Evolutionary conservation across 106 monocot species (phyloP).

Genomic region (Chionographis japonica): DNA sequence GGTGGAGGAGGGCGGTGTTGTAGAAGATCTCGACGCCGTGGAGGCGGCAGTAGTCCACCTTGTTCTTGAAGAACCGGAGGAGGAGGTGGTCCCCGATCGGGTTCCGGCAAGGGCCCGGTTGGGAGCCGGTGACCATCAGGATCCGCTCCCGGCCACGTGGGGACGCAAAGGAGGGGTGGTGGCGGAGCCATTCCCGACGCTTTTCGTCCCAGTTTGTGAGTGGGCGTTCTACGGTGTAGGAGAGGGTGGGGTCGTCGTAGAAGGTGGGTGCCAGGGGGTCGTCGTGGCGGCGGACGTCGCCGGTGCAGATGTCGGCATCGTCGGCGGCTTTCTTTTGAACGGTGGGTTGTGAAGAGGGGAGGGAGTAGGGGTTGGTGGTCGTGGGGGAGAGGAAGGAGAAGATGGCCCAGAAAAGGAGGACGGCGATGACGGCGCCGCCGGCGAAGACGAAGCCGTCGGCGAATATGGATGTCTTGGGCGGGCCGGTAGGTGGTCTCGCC

Average conservation of each 20-base stretch:
- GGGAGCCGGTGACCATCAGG: conserved; percentile 43
- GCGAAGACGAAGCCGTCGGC: conserved; percentile 11
- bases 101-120: conserved; percentile 32
- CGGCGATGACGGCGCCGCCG: conserved; percentile 1
- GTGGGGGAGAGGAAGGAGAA: conserved; percentile 6
- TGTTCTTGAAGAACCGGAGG: conserved; percentile 49
- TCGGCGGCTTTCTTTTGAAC: no score
- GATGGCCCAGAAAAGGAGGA: conserved; percentile 14
- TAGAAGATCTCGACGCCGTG: conserved; percentile 39
- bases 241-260: conserved; percentile 38
- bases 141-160: neutral
- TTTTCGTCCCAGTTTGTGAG: conserved; percentile 43
- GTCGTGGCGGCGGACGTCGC: neutral
- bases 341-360: neutral
- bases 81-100: conserved; percentile 51
- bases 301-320: neutral
- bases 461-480: neutral
- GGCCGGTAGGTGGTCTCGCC: neutral
- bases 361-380: neutral
- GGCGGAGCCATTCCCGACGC: conserved; percentile 27
- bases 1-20: conserved; percentile 44
- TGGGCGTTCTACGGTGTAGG: conserved; percentile 21
- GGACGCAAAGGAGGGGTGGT: conserved; percentile 9
- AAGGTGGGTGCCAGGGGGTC: conserved; percentile 11
- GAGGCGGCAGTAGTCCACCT: conserved; percentile 47